Evolutionary conservation across 176 grass and related monocot species (phyloP).

Genomic region (Leersia perrieri): DNA sequence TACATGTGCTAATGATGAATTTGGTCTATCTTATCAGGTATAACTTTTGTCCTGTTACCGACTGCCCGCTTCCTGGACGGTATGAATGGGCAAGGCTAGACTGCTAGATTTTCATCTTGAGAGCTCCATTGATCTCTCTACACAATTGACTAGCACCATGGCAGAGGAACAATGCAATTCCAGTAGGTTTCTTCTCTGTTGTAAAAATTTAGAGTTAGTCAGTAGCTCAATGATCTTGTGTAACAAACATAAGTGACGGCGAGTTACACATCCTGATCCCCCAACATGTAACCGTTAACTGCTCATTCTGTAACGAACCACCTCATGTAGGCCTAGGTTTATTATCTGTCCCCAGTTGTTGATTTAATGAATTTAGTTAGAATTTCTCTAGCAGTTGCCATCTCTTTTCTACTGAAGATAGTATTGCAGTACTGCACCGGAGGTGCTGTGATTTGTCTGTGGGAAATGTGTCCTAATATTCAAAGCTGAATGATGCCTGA

Average conservation of each 20-base stretch:
- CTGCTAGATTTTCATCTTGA: constrained; percentile 29
- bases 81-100: constrained; percentile 66
- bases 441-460: background rate
- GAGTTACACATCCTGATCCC: constrained; percentile 36
- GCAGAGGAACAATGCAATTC: background rate
- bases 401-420: background rate
- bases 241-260: constrained; percentile 9
- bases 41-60: constrained; percentile 61
- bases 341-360: constrained; percentile 24
- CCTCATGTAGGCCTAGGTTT: constrained; percentile 18
- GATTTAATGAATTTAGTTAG: constrained; percentile 27
- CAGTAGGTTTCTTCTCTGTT: constrained; percentile 34
- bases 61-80: constrained; percentile 49
- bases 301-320: constrained; percentile 36
- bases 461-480: background rate
- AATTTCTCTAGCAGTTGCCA: background rate
- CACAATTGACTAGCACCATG: constrained; percentile 16
- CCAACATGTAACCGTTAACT: constrained; percentile 46
- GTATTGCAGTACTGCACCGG: background rate
- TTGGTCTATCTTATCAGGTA: constrained; percentile 41
- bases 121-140: constrained; percentile 28
- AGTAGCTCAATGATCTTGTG: constrained; percentile 38
- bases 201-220: constrained; percentile 57
- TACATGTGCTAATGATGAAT: background rate
- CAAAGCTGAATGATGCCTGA: background rate